phyloP scores from a whole-genome alignment of 768 basidiomycete genomes.

The Termitomyces sp. region DNA sequence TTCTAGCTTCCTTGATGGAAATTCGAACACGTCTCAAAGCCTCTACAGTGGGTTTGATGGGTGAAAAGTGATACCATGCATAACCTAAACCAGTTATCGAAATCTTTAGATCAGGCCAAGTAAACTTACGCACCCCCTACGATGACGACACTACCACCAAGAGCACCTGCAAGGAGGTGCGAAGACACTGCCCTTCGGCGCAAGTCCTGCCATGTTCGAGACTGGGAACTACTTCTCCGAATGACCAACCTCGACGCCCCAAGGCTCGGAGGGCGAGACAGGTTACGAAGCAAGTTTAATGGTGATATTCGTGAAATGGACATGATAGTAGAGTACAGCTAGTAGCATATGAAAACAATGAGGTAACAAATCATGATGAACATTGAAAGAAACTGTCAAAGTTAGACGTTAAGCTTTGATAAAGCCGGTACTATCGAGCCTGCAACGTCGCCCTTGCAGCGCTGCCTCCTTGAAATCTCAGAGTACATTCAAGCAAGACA shows the following conservation, averaged over 20 bases:
- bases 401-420: no score
- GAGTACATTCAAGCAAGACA: no score
- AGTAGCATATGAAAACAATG: no score
- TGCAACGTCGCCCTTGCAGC: no score
- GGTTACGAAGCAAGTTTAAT: background rate
- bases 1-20: slow-evolving; percentile 16
- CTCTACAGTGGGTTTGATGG: slow-evolving; percentile 34
- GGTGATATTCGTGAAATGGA: background rate
- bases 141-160: slow-evolving; percentile 4
- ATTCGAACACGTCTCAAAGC: slow-evolving; percentile 24
- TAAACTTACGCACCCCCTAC: background rate
- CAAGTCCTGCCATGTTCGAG: background rate
- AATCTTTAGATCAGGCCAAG: background rate
- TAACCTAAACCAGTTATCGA: slow-evolving; percentile 26
- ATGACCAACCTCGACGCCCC: background rate
- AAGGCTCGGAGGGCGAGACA: background rate
- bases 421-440: no score
- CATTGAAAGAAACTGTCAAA: no score
- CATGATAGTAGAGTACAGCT: background rate
- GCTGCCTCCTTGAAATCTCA: no score
- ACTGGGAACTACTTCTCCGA: background rate
- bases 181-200: background rate
- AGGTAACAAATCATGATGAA: no score
- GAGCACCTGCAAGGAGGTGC: slow-evolving; percentile 8
- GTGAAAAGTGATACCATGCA: slow-evolving; percentile 39